Conservation (phyloP, 179 eudicot genomes). For the Drosera spatulata region DNA sequence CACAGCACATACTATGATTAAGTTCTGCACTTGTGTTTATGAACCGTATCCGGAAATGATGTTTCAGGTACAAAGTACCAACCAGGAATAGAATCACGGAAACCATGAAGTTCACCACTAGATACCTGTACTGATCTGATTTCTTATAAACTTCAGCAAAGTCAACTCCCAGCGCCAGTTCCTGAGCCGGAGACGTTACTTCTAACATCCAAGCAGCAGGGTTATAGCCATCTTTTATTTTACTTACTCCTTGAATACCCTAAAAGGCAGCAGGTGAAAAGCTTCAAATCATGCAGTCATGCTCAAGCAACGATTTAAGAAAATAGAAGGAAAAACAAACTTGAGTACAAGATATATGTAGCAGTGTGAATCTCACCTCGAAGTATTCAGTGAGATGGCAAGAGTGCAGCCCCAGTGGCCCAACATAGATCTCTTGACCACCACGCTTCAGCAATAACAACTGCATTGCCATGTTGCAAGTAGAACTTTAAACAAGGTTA, state of each 20-base stretch:
- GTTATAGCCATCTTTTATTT: slow-evolving; percentile 35
- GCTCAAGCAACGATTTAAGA: too few species aligned
- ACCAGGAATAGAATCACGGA: too few species aligned
- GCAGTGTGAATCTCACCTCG: slow-evolving; percentile 24
- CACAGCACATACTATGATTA: too few species aligned
- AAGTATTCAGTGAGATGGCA: slow-evolving; percentile 37
- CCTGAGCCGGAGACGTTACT: slow-evolving; percentile 35
- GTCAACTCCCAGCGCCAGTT: slow-evolving; percentile 26
- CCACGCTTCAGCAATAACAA: slow-evolving; percentile 9
- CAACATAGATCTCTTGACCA: slow-evolving; percentile 10
- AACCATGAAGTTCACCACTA: too few species aligned
- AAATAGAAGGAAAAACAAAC: background rate
- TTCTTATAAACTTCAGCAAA: slow-evolving; percentile 26
- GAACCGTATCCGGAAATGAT: too few species aligned
- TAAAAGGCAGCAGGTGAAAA: background rate
- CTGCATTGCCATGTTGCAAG: background rate
- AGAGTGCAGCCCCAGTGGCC: slow-evolving; percentile 18
- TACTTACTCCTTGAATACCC: slow-evolving; percentile 24
- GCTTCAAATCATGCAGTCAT: background rate
- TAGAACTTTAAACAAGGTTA: background rate
- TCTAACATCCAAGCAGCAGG: slow-evolving; percentile 52
- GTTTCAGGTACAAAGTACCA: too few species aligned
- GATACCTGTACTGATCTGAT: slow-evolving; percentile 21
- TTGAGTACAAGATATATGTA: background rate
- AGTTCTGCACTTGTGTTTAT: too few species aligned